Evolutionary conservation across 2,329 filamentous ascomycete species (phyloP).

Genomic region (Xylariaceae sp.): DNA sequence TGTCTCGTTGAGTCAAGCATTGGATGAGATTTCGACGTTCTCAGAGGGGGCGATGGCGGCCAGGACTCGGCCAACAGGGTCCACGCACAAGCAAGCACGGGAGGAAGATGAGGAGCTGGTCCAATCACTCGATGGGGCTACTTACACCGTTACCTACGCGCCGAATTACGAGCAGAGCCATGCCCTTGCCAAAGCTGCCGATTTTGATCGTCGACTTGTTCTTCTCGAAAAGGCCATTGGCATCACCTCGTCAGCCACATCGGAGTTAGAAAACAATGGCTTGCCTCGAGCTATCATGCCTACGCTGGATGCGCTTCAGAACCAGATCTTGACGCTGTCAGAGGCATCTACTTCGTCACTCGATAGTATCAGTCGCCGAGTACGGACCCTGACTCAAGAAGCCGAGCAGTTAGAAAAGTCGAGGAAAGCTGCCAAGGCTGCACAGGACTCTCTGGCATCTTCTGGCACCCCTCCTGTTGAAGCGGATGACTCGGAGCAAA

Average conservation of each 20-base stretch:
- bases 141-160: constrained; percentile 67
- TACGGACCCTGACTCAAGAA: constrained; percentile 71
- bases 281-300: constrained; percentile 74
- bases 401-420: constrained; percentile 72
- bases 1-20: constrained; percentile 68
- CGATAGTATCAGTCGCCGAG: constrained; percentile 70
- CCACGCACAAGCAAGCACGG: constrained; percentile 30
- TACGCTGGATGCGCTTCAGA: constrained; percentile 77
- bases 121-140: constrained; percentile 43
- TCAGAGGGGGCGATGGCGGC: constrained; percentile 32
- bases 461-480: constrained; percentile 47
- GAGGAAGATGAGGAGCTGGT: constrained; percentile 20
- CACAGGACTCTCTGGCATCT: constrained; percentile 60
- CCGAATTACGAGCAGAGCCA: constrained; percentile 68
- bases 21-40: constrained; percentile 64
- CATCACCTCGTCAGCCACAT: constrained; percentile 69
- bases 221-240: constrained; percentile 82
- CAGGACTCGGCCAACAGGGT: constrained; percentile 25
- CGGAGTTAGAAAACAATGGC: constrained; percentile 61
- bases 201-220: constrained; percentile 82
- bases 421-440: constrained; percentile 62
- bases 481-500: constrained; percentile 66
- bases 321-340: constrained; percentile 75
- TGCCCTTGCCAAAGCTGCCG: constrained; percentile 76
- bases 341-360: constrained; percentile 73